Base-by-base conservation (phyloP, 441 rosid species). In the Adansonia rubrostipa region DNA sequence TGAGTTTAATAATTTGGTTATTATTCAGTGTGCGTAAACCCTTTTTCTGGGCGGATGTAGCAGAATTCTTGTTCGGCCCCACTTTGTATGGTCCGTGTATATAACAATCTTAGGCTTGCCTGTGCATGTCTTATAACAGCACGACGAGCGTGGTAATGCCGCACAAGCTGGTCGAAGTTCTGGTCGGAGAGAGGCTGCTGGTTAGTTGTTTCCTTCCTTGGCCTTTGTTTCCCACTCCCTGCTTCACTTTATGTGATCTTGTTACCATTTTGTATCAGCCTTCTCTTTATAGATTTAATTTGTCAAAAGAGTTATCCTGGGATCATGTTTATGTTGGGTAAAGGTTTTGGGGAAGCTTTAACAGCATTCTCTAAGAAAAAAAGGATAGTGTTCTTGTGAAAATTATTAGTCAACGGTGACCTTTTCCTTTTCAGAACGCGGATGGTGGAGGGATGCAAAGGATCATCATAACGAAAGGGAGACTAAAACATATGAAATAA, bases 51-150 rank as follows among this genome's bases (percentile, higher is more conserved):
- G 90, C 79, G 88, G 87, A 86, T 87, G 87, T 86, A 28, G 84
- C 74, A 61, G 87, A 84, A 86, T 82, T 90, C 86, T 86, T 87
- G 86, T 87, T 79, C 56, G 78, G 80, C 81, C 81, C 80, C 77
- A 58, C 84, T 85, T 84, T 77, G 61, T 84, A 84, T 87, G 90
- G 87, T 83, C 87, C 74, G 36, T 86, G 84, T 86, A 85, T 89
- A 80, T 92, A 90, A 88, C 92, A 83, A 84, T 91, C 80, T 92
- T 89, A 84, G 95, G 85, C 90, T 90, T 96, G 91, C 96, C 88
- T 92, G 87, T 94, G 83, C 87, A 63, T 95, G 90, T 92, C 88
- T 91, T 88, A 77, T 91, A 88, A 92, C 95, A 96, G 98, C 96
- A 88, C 42, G 94, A 94, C 88, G 96, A 89, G 78, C 95, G 89